These are phyloP conservation scores for Malbranchea cinnamomea DNA, from an alignment of 2,329 filamentous ascomycete species.

Conservation along the genomic window DNA sequence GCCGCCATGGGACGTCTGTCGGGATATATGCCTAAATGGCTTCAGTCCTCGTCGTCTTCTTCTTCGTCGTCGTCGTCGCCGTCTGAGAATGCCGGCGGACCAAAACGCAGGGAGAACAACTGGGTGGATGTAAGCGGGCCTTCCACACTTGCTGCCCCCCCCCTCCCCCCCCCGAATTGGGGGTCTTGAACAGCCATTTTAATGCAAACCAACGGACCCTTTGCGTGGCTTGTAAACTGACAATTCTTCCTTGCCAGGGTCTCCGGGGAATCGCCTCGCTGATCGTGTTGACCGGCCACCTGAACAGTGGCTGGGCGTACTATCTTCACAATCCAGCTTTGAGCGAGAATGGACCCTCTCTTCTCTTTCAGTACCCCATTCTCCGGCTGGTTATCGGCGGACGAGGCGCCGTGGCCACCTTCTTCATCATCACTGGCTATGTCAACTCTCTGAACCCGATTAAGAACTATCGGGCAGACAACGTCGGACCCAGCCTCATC, in stretches of 20 bases:
- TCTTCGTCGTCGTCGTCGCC: too few relatives aligned
- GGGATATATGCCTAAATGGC: too few relatives aligned
- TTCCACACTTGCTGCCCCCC: too few relatives aligned
- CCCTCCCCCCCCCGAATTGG: too few relatives aligned
- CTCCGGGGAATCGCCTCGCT: slow-evolving; percentile 29
- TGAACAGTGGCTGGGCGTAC: slow-evolving; percentile 27
- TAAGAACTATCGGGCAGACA: slow-evolving; percentile 34
- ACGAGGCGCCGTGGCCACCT: slow-evolving; percentile 40
- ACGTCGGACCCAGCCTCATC: slow-evolving; percentile 29
- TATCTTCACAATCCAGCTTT: slow-evolving; percentile 24
- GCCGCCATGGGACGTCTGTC: too few relatives aligned
- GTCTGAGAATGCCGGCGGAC: too few relatives aligned
- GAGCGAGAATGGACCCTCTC: slow-evolving; percentile 24
- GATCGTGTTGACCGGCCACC: slow-evolving; percentile 28
- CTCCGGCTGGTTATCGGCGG: slow-evolving; percentile 43
- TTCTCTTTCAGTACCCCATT: slow-evolving; percentile 36
- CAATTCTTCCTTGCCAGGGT: slow-evolving; percentile 16
- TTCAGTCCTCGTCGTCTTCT: too few relatives aligned
- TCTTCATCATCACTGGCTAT: slow-evolving; percentile 41
- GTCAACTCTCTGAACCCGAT: slow-evolving; percentile 42
- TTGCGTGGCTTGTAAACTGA: too few relatives aligned
- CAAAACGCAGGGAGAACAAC: slow-evolving; percentile 13
- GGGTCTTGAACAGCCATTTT: too few relatives aligned
- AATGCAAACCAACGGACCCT: too few relatives aligned
- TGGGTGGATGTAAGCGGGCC: slow-evolving; percentile 13